Evolutionary conservation across 345 rosid genomes (phyloP), one percentile per base, ranked within the genome.

Genomic region (Citrus mangshanensis): DNA sequence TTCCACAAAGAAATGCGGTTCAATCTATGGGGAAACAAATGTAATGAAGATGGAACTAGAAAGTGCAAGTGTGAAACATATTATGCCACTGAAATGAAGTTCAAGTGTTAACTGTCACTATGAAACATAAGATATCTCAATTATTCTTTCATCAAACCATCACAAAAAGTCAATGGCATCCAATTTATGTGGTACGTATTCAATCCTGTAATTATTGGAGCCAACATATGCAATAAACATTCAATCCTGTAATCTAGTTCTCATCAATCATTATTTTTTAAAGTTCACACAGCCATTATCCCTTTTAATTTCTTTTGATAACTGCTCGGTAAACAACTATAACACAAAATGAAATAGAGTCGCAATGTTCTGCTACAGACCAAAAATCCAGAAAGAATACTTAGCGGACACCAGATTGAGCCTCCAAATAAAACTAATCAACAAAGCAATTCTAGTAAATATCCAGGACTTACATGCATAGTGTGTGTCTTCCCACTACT

Each of bases 401-500:
- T 72, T 14, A 12, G 3, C 6, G 49, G 9, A 12, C 13, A 16
- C n/a, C 19, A 35, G 49, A 12, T 27, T 22, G 58, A 32, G 13
- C 62, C 32, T 34, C 32, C 4, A 63, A 32, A 64, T 6, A 64
- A 28, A 46, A 64, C 14, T 51, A 3, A 51, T 42, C 3, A 71
- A 30, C 34, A 22, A 55, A 51, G 10, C 10, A 54, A 9, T 28
- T 51, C 10, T 32, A 32, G 62, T 46, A 30, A 75, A 75, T 12
- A 49, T 51, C 49, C 19, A 18, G 4, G 32, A 70, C 99, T 86
- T 93, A 93, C 99, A 83, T 97, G 99, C 98, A 94, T 97, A 34
- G 99, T 97, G 79, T 93, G 98, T 0, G 99, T 97, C 90, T 97
- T 94, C 75, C 99, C 99, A 88, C 99, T 97, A 66, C 99, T 97